These are phyloP conservation scores for Mychonastes homosphaera DNA, from an alignment of 139 green algal species.

Conservation along the genomic window DNA sequence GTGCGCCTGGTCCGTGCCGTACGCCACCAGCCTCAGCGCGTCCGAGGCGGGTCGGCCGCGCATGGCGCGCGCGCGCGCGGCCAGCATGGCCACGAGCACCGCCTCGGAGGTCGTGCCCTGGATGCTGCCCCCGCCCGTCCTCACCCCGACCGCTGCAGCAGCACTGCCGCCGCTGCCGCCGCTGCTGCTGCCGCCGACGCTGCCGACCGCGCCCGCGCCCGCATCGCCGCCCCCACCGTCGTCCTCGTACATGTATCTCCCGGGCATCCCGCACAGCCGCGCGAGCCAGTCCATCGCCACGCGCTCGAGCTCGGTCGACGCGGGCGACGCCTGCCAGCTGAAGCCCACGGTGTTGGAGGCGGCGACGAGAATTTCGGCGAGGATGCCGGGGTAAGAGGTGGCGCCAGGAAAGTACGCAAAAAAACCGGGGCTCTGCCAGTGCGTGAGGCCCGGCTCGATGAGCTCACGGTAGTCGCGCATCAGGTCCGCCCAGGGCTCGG, in stretches of 20 bases:
- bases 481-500: constrained; percentile 38
- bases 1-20: constrained; percentile 48
- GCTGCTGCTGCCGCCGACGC: constrained; percentile 2
- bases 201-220: not conserved
- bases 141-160: constrained; percentile 1
- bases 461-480: constrained; percentile 49
- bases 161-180: not conserved
- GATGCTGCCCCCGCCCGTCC: constrained; percentile 53
- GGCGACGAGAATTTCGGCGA: constrained; percentile 62
- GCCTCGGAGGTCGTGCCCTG: constrained; percentile 53
- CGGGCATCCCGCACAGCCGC: constrained; percentile 55
- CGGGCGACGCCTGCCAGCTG: constrained; percentile 35
- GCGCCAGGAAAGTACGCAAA: constrained; percentile 70
- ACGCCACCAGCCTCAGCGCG: constrained; percentile 29
- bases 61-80: constrained; percentile 29
- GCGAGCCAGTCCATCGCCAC: constrained; percentile 76
- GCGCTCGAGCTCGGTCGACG: constrained; percentile 75
- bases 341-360: constrained; percentile 52
- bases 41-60: constrained; percentile 15
- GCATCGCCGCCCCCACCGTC: not conserved
- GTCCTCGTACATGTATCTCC: constrained; percentile 35
- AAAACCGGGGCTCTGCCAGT: constrained; percentile 79
- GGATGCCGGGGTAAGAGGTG: constrained; percentile 44
- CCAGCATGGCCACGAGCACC: constrained; percentile 64
- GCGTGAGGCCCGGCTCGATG: constrained; percentile 64